Conservation (phyloP, 768 basidiomycete species). For the Lactarius evosmus region DNA sequence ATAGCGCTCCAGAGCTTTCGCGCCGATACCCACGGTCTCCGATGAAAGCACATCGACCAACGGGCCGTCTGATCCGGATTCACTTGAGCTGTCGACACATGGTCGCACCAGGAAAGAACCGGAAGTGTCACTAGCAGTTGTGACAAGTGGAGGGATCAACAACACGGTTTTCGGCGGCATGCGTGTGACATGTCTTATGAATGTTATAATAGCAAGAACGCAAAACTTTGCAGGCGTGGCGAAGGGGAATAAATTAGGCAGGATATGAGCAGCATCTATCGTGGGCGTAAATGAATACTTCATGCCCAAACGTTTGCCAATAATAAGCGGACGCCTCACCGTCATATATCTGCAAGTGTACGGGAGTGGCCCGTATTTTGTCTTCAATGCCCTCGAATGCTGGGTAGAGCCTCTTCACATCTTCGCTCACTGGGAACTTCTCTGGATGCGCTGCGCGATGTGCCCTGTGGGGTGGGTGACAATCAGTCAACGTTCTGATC, state of each 20-base stretch:
- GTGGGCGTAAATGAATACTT: constrained; percentile 11
- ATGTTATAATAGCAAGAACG: constrained; percentile 72
- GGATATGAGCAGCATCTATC: constrained; percentile 64
- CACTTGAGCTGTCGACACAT: neutral
- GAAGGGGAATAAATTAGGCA: constrained; percentile 71
- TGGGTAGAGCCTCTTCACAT: constrained; percentile 53
- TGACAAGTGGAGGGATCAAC: neutral
- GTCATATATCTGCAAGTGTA: constrained; percentile 92
- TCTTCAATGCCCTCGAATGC: constrained; percentile 51
- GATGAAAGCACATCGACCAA: neutral
- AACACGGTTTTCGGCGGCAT: constrained; percentile 31
- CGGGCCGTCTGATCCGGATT: neutral
- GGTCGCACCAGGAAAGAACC: neutral
- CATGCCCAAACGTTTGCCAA: neutral
- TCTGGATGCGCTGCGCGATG: constrained; percentile 88
- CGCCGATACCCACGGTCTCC: neutral
- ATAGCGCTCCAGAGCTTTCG: neutral
- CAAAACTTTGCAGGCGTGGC: constrained; percentile 77
- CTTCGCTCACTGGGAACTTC: constrained; percentile 50
- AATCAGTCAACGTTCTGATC: neutral
- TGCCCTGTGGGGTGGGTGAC: constrained; percentile 46
- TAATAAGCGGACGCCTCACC: constrained; percentile 42
- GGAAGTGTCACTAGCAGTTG: neutral
- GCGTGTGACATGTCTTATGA: constrained; percentile 63
- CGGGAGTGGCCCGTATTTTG: constrained; percentile 60